Conservation (phyloP, 768 basidiomycete species). For the Hypholoma fasciculare region DNA sequence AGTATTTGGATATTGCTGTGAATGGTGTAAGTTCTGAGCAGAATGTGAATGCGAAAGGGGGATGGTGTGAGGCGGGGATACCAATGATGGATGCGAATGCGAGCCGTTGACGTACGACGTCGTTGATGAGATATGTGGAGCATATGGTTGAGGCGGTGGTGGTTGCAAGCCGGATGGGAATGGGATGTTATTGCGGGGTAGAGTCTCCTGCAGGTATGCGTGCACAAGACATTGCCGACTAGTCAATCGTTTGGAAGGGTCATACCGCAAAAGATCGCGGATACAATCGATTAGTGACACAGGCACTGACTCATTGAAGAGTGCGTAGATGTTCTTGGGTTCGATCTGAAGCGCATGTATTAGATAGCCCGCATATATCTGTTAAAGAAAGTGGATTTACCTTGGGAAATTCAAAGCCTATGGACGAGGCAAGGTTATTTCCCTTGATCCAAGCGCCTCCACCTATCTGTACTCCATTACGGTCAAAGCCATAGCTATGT, state of each 20-base stretch:
- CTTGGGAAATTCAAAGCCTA: constrained; percentile 89
- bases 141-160: constrained; percentile 29
- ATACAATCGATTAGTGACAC: constrained; percentile 88
- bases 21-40: constrained; percentile 34
- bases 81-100: constrained; percentile 30
- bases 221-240: constrained; percentile 87
- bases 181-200: constrained; percentile 64
- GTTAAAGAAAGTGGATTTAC: constrained; percentile 38
- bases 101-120: constrained; percentile 35
- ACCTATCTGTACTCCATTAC: constrained; percentile 66
- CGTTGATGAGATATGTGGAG: constrained; percentile 29
- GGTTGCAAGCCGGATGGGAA: constrained; percentile 53
- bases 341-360: constrained; percentile 42
- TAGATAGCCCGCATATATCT: not conserved
- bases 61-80: constrained; percentile 35
- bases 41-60: constrained; percentile 50
- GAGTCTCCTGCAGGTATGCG: constrained; percentile 83
- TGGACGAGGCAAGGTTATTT: constrained; percentile 80
- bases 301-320: constrained; percentile 81
- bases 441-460: constrained; percentile 90
- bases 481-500: constrained; percentile 78
- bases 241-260: constrained; percentile 85
- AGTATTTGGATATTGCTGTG: constrained; percentile 44
- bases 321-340: constrained; percentile 65
- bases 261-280: constrained; percentile 87